Evolutionary conservation across 176 grass and related monocot species (phyloP), one percentile per base, ranked within the genome.

Genomic region (Triticum monococcum): DNA sequence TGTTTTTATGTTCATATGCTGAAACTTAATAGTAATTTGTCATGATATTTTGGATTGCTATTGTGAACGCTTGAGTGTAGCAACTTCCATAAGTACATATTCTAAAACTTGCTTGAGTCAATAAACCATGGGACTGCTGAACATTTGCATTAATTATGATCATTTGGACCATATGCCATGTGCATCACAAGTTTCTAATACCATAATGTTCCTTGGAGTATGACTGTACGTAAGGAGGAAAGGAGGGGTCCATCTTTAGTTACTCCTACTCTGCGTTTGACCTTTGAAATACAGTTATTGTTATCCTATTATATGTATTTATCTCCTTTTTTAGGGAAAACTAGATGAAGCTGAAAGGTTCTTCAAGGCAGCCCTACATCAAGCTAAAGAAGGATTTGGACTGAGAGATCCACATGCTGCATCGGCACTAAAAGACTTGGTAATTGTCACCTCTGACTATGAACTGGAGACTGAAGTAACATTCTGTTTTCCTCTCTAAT

Each of bases 361-460:
- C 18, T 96, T 98, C 81, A 78, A 91, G 81, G 83, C 85, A 80
- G 93, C 96, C 63, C 90, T 98, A 72, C 87, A 88, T 65, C 92
- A 98, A 87, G 96, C 96, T 36, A 98, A 87, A 73, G 78, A 92
- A 91, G 93, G 93, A 94, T 98, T 98, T 96, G 96, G 96, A 45
- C 48, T 68, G 62, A 94, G 87, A 79, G 93, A 98, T 89, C 93
- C 93, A 77, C 96, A 98, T 98, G 96, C 89, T 38, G 96, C 96
- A 1, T 96, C 96, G 20, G 89, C 93, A 43, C 93, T 81, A 48
- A 98, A 98, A 85, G 96, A 98, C 86, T 77, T 98, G 92, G 96
- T 98, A 96, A 83, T 10, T 75, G 23, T 65, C 82, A 69, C 10
- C 46, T 35, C 16, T 75, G n/a, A 59, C 63, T 83, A 57, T 60